Evolutionary conservation across 2,329 filamentous ascomycete genomes (phyloP).

Genomic region (Penicillium oxalicum): DNA sequence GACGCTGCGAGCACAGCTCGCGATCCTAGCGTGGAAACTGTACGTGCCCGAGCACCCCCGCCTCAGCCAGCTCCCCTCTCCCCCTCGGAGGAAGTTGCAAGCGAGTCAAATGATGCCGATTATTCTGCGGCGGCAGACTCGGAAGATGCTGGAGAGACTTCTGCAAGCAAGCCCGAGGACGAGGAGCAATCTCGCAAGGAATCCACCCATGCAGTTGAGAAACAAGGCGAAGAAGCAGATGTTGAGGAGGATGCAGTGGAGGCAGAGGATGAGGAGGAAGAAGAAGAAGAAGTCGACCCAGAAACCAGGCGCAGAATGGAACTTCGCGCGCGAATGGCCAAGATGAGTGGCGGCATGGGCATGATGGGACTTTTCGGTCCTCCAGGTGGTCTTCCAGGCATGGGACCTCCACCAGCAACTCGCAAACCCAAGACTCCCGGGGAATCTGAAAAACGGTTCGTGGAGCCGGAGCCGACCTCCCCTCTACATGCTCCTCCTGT

Average conservation of each 20-base stretch:
- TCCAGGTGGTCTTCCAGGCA: constrained; percentile 58
- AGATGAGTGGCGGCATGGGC: constrained; percentile 96
- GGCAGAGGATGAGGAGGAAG: constrained; percentile 63
- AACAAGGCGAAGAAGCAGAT: constrained; percentile 39
- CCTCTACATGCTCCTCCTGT: constrained; percentile 38
- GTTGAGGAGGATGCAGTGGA: constrained; percentile 55
- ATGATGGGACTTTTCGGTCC: constrained; percentile 91
- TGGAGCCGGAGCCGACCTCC: constrained; percentile 27
- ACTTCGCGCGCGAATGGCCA: constrained; percentile 90
- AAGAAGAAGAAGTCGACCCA: constrained; percentile 80
- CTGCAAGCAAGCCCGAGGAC: constrained; percentile 68
- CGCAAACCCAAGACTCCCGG: constrained; percentile 47
- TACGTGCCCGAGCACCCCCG: constrained; percentile 32
- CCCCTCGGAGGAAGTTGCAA: constrained; percentile 49
- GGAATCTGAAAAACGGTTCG: constrained; percentile 31
- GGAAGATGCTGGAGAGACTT: constrained; percentile 56
- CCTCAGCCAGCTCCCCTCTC: constrained; percentile 31
- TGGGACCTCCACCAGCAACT: constrained; percentile 45
- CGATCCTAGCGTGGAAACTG: constrained; percentile 33
- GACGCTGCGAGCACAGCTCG: constrained; percentile 31
- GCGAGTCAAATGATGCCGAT: constrained; percentile 61
- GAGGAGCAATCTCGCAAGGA: constrained; percentile 50
- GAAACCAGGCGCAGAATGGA: constrained; percentile 82
- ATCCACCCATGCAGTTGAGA: constrained; percentile 25
- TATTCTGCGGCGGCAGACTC: constrained; percentile 59